phyloP scores from a whole-genome alignment of 225 moss, liverwort and hornwort species.

The Pseudoscleropodium purum region DNA sequence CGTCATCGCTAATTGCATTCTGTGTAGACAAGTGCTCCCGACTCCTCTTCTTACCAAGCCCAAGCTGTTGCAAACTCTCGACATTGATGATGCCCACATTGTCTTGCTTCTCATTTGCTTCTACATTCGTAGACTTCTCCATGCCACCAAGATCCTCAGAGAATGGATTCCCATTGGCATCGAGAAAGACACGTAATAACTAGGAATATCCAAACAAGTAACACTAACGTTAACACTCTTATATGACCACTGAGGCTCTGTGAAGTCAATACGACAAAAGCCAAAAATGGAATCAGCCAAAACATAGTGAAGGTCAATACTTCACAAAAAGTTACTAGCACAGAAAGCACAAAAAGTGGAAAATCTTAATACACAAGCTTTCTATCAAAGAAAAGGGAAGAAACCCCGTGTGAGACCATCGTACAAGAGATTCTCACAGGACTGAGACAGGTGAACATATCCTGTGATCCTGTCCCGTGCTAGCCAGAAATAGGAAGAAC shows the following conservation, averaged over 20 bases:
- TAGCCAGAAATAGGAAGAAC: background rate
- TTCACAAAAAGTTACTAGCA: background rate
- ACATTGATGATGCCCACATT: background rate
- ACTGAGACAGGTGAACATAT: background rate
- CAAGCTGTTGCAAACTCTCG: background rate
- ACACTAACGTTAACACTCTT: background rate
- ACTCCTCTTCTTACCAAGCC: constrained; percentile 5
- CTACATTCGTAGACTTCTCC: background rate
- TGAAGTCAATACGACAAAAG: background rate
- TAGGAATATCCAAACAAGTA: constrained; percentile 12
- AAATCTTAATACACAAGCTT: background rate
- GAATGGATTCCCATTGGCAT: constrained; percentile 16
- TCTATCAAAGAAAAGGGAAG: background rate
- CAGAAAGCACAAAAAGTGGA: background rate
- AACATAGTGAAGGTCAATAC: background rate
- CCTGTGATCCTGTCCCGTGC: background rate
- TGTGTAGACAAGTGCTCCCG: background rate
- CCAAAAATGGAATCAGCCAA: background rate
- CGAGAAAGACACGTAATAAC: constrained; percentile 21
- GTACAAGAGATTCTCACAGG: background rate
- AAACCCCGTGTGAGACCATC: background rate
- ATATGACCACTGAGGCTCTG: background rate
- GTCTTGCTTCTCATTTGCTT: background rate
- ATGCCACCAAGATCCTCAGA: background rate
- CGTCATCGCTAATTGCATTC: background rate